Evolutionary conservation across 371 early-diverging fungal genomes (phyloP), one percentile per base, ranked within the genome.

Genomic region (Mucor circinelloides): DNA sequence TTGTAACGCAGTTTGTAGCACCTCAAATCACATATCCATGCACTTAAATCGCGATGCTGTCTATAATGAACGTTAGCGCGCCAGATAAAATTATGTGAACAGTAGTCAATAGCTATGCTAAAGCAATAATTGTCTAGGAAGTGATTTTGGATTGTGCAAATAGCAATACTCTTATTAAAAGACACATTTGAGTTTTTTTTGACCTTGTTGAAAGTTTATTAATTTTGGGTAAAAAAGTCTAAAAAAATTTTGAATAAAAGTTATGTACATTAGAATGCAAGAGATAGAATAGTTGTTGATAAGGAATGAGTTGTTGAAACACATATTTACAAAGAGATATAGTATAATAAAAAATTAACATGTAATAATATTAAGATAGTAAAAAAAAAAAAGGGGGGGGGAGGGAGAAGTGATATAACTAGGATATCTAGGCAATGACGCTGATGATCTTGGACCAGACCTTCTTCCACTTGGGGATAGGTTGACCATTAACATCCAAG

Each of bases 381-480:
- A 30, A 31, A 23, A 54, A 12, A 42, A 44, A 44, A 44, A 6
- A 44, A 44, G 34, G 4, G 34, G 10, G 34, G 3, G 10, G 34
- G 6, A 34, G 34, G 34, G 10, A 40, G 10, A 50, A 12, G 12
- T 12, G 12, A 25, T 6, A 38, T 58, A 31, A 21, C 6, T 54
- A 19, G 30, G 27, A 28, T 7, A 28, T 31, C 28, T 60, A 60
- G 44, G 60, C 60, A 60, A 60, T 60, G 10, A 60, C 17, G 46
- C 9, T 7, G 28, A 60, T n/a, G 10, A 60, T 13, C 21, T 60
- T 60, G 46, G 46, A 46, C 27, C 48, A 34, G 10, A 63, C 36
- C 27, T 64, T 61, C 64, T 73, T 73, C 74, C 74, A 78, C 34
- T 21, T 38, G 36, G 75, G 75, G n/a, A 72, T 19, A 44, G 72